phyloP scores from a whole-genome alignment of 1,284 basidiomycete species.

The Sanghuangporus baumii region DNA sequence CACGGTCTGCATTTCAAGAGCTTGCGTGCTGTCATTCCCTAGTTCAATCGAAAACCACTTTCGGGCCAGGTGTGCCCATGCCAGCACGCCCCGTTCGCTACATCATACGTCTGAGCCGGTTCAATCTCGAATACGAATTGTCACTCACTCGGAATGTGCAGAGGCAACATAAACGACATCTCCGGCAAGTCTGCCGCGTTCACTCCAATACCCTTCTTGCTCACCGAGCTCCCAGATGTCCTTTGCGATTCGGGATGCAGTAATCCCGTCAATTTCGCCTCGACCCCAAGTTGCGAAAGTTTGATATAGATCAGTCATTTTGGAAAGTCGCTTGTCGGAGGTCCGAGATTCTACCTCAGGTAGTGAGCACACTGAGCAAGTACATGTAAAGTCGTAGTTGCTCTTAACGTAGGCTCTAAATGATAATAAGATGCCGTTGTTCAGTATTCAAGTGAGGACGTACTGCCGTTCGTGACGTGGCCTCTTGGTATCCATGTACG shows the following conservation, averaged over 20 bases:
- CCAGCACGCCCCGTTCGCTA: constrained; percentile 37
- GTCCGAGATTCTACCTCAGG: constrained; percentile 37
- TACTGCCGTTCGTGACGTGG: constrained; percentile 47
- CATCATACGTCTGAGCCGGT: neutral
- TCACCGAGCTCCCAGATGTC: constrained; percentile 51
- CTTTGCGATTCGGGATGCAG: constrained; percentile 42
- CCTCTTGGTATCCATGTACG: constrained; percentile 51
- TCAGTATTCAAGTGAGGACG: constrained; percentile 12
- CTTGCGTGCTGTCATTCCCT: constrained; percentile 45
- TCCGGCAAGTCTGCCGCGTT: constrained; percentile 53
- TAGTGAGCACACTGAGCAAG: constrained; percentile 50
- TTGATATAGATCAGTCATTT: constrained; percentile 39
- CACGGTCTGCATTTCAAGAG: constrained; percentile 32
- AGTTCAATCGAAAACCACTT: constrained; percentile 53
- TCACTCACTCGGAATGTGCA: constrained; percentile 52
- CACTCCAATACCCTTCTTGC: constrained; percentile 58
- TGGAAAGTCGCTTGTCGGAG: constrained; percentile 44
- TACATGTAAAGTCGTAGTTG: constrained; percentile 53
- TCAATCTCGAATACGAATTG: neutral
- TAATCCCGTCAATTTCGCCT: constrained; percentile 35
- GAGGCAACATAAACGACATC: constrained; percentile 54
- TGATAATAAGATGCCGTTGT: neutral
- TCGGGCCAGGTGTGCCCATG: constrained; percentile 44
- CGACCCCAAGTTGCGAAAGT: constrained; percentile 43
- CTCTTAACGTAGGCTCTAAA: constrained; percentile 39